Conservation (phyloP, 257 asterid genomes). For the Coffea eugenioides region DNA sequence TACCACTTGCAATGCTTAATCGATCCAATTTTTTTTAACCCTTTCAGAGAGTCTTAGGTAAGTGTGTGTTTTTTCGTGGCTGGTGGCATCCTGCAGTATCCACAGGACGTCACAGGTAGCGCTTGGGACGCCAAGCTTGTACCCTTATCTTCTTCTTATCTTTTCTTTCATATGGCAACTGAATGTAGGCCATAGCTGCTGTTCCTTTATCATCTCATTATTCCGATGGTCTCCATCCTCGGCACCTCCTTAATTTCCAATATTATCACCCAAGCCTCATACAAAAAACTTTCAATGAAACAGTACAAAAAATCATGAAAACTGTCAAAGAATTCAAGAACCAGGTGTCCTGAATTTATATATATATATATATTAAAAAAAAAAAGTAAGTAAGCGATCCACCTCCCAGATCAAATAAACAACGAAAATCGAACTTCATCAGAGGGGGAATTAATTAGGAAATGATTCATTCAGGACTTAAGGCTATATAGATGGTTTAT, state of each 20-base stretch:
- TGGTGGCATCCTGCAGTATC: conserved; percentile 2
- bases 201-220: conserved; percentile 12
- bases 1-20: neutral
- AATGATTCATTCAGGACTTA: neutral
- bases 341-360: neutral
- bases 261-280: neutral
- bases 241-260: neutral
- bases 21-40: neutral
- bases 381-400: neutral
- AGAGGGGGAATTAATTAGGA: neutral
- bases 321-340: neutral
- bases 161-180: conserved; percentile 11
- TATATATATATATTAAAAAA: neutral
- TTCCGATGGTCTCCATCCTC: neutral
- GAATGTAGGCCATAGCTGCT: conserved; percentile 33
- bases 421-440: neutral
- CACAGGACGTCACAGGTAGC: conserved; percentile 18
- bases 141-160: conserved; percentile 24
- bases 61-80: neutral
- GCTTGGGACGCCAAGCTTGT: conserved; percentile 26
- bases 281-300: conserved; percentile 5
- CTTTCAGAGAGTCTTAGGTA: neutral
- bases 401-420: neutral
- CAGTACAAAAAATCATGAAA: conserved; percentile 12
- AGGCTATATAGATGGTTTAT: neutral